These are phyloP conservation scores for Talaromyces sp. DNA, from an alignment of 2,329 filamentous ascomycete genomes.

Conservation along the genomic window DNA sequence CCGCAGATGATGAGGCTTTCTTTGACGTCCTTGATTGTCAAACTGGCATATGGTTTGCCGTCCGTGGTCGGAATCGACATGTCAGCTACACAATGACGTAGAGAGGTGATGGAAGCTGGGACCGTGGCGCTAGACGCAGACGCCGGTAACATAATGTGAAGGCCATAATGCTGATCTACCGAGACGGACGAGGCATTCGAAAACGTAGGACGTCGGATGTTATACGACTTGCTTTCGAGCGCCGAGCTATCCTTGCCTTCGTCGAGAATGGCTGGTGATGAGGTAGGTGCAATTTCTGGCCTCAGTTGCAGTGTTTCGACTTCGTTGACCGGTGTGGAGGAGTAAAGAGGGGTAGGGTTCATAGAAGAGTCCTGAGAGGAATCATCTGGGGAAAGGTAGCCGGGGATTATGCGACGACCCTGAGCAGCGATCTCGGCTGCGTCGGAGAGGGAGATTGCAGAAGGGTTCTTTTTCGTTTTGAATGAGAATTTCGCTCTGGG, in stretches of 20 bases:
- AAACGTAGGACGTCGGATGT: slow-evolving; percentile 54
- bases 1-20: slow-evolving; percentile 72
- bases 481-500: slow-evolving; percentile 82
- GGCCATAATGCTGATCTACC: slow-evolving; percentile 61
- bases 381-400: slow-evolving; percentile 36
- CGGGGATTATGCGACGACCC: slow-evolving; percentile 41
- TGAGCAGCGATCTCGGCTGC: slow-evolving; percentile 51
- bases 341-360: slow-evolving; percentile 31
- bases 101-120: slow-evolving; percentile 65
- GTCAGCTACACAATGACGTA: slow-evolving; percentile 70
- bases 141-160: slow-evolving; percentile 71
- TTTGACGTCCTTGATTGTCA: slow-evolving; percentile 64
- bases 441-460: slow-evolving; percentile 52
- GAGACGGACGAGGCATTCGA: slow-evolving; percentile 55
- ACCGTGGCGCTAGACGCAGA: slow-evolving; percentile 66
- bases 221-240: slow-evolving; percentile 20
- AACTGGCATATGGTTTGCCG: slow-evolving; percentile 63
- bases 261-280: slow-evolving; percentile 24
- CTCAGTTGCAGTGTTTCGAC: slow-evolving; percentile 31
- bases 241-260: slow-evolving; percentile 20
- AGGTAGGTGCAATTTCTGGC: slow-evolving; percentile 34
- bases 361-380: slow-evolving; percentile 40
- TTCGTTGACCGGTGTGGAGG: slow-evolving; percentile 34
- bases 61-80: slow-evolving; percentile 61
- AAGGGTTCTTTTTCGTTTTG: slow-evolving; percentile 56